Evolutionary conservation across 129 eudicot species (phyloP).

Genomic region (Pseudognaphalium luteoalbum): DNA sequence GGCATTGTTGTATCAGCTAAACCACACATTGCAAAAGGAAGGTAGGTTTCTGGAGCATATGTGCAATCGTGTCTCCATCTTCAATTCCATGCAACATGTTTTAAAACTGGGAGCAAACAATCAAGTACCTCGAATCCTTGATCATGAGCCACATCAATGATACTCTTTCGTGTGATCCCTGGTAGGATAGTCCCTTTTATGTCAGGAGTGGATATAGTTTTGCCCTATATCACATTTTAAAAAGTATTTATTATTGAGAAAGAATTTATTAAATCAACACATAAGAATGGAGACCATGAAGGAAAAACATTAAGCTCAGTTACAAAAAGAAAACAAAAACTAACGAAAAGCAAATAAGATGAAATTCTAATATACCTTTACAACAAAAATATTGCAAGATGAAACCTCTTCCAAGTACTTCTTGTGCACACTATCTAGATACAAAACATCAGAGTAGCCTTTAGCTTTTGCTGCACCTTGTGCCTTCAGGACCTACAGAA

Average conservation of each 20-base stretch:
- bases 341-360: not conserved
- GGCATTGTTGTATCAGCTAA: not conserved
- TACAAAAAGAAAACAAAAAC: not conserved
- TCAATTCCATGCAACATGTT: not conserved
- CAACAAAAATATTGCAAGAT: constrained; percentile 84
- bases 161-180: constrained; percentile 93
- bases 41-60: not conserved
- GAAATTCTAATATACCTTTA: constrained; percentile 58
- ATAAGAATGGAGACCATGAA: constrained; percentile 1
- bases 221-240: constrained; percentile 55
- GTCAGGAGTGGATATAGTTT: constrained; percentile 79
- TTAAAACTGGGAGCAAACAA: not conserved
- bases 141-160: constrained; percentile 75
- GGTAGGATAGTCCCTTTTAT: constrained; percentile 94
- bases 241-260: constrained; percentile 15
- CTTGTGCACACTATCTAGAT: constrained; percentile 75
- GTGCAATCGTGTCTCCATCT: constrained; percentile 6
- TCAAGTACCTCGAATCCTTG: constrained; percentile 81
- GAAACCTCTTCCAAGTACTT: constrained; percentile 94
- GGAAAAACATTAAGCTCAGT: not conserved
- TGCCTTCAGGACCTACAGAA: constrained; percentile 73
- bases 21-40: not conserved
- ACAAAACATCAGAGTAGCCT: constrained; percentile 90
- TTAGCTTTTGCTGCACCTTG: constrained; percentile 85
- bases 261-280: not conserved